These are phyloP conservation scores for Penicillium sp. DNA, from an alignment of 2,329 filamentous ascomycete species.

Conservation along the genomic window DNA sequence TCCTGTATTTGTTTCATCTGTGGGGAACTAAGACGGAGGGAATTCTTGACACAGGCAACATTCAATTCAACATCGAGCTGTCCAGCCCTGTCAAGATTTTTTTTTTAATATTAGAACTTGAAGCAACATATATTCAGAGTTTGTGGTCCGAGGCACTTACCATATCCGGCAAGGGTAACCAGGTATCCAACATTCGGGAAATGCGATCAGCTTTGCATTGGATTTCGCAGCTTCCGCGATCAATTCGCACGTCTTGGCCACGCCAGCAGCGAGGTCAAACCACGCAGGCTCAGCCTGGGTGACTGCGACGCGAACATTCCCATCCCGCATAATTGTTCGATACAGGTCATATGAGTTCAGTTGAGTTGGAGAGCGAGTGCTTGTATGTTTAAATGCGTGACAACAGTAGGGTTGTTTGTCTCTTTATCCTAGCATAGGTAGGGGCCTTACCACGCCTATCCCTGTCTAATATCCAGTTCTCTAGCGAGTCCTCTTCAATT, in stretches of 20 bases:
- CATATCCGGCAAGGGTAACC: conserved; percentile 59
- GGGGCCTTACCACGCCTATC: conserved; percentile 2
- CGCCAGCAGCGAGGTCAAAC: conserved; percentile 60
- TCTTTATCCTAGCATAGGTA: too few species aligned
- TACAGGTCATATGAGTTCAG: background rate
- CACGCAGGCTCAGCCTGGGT: conserved; percentile 63
- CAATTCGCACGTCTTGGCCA: conserved; percentile 61
- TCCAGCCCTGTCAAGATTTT: conserved; percentile 4
- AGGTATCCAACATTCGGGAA: conserved; percentile 60
- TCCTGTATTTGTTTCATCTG: conserved; percentile 16
- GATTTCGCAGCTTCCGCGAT: conserved; percentile 60
- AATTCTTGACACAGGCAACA: conserved; percentile 16
- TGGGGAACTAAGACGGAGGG: conserved; percentile 8
- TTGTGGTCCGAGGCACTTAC: too few species aligned
- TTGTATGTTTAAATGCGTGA: too few species aligned
- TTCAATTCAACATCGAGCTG: conserved; percentile 10
- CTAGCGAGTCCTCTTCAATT: conserved; percentile 12
- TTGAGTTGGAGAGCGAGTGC: background rate
- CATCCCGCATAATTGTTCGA: background rate
- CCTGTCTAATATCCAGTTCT: conserved; percentile 13
- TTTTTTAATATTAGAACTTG: too few species aligned
- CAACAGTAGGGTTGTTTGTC: background rate
- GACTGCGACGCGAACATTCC: conserved; percentile 14
- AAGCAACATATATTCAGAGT: too few species aligned
- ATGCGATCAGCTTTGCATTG: conserved; percentile 60